Evolutionary conservation across 441 rosid species (phyloP), one percentile per base, ranked within the genome.

Genomic region (Isatis lusitanica): DNA sequence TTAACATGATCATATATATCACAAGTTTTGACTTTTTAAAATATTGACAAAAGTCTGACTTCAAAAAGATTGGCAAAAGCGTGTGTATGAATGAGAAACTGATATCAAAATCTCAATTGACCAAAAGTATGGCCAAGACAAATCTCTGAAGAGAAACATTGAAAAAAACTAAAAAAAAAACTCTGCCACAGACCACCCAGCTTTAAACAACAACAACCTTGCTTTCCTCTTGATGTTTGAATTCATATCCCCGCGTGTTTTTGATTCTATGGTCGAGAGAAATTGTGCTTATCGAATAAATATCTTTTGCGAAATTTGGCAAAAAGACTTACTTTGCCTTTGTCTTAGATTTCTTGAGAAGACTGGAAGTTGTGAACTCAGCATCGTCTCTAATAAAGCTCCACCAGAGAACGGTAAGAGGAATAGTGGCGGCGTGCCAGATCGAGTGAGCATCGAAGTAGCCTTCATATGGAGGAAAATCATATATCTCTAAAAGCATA

Each of bases 381-480:
- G 97, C 92, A 26, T 94, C 99, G 9, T 90, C 98, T 53, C 87
- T 78, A 68, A 92, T 79, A 82, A 92, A 92, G 83, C 99, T 92
- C 99, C 99, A 94, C 98, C 97, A 92, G 28, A 90, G 76, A 79
- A 81, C 83, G 59, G 98, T 89, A 5, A 94, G 86, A 9, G 97
- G 97, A 39, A 94, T 63, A 3, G 96, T 89, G 6, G 88, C 81
- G 1, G 94, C 88, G 30, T 94, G 96, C 98, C 99, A 94, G 30
- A 90, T 74, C 13, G 97, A 85, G 73, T 94, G 98, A 5, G 97
- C 94, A 79, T 94, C 97, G 3, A 88, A 65, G 48, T 82, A 87
- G 61, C 98, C 97, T 56, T 73, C 59, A 53, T 85, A 83, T 2
- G 97, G 97, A 50, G 97, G 98, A 66, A 94, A 92, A 60, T 94